Percentiles rank a stretch among this genome's conserved stretches.
Conservation (phyloP, 495 filamentous ascomycete species). For the Aspergillus hancockii region DNA sequence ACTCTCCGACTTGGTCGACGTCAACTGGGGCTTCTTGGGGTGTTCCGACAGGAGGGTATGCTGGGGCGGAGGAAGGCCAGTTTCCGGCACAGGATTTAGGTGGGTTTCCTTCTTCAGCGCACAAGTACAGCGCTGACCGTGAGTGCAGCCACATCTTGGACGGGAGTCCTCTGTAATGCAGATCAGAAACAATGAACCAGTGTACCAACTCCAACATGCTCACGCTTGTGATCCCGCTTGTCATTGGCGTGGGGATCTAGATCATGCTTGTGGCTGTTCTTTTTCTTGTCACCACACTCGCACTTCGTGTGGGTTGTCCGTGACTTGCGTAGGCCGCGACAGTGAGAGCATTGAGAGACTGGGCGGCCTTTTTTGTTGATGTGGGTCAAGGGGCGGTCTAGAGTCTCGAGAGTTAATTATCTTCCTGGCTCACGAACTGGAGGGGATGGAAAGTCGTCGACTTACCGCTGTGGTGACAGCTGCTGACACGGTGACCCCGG, state of each 20-base stretch:
- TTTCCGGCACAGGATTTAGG: constrained; percentile 73
- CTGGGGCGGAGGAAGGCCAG: constrained; percentile 44
- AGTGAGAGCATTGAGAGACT: constrained; percentile 97
- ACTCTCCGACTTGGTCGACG: constrained; percentile 81
- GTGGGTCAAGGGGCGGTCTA: constrained; percentile 89
- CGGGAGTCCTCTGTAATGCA: constrained; percentile 59
- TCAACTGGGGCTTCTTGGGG: constrained; percentile 67
- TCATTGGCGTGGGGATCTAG: constrained; percentile 60
- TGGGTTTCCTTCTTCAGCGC: constrained; percentile 85
- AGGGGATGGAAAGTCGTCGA: constrained; percentile 21
- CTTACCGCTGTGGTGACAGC: constrained; percentile 88
- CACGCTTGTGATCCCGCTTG: constrained; percentile 61
- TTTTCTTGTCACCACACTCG: constrained; percentile 91
- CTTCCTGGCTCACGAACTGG: constrained; percentile 18
- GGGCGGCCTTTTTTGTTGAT: constrained; percentile 99
- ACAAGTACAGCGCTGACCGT: constrained; percentile 90
- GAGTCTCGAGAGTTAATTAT: background rate
- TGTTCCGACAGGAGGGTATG: constrained; percentile 50
- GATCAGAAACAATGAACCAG: constrained; percentile 39
- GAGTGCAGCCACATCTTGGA: constrained; percentile 78
- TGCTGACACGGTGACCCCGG: constrained; percentile 90
- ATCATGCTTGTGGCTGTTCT: constrained; percentile 61
- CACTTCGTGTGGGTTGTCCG: constrained; percentile 94
- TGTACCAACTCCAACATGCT: constrained; percentile 46
- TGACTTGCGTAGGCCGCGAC: constrained; percentile 95